Percentiles rank a stretch among this genome's conserved stretches.
Evolutionary conservation across 1,284 basidiomycete genomes (phyloP).

Genomic region (Caloboletus inedulis): DNA sequence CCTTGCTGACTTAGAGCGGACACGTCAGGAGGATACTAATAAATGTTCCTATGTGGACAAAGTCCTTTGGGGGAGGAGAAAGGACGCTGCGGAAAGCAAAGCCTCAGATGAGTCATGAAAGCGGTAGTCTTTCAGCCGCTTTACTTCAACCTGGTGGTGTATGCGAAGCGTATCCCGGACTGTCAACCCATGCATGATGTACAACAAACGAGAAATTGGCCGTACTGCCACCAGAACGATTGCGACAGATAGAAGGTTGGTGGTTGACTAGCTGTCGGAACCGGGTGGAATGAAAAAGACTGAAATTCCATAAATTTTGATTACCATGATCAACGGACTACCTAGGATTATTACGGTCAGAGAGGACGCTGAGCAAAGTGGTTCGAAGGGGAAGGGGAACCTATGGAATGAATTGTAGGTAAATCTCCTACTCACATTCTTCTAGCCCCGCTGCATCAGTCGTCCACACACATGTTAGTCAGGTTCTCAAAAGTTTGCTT

Average conservation of each 20-base stretch:
- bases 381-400: not conserved
- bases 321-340: not conserved
- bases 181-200: not conserved
- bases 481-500: slow-evolving; percentile 36
- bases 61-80: not conserved
- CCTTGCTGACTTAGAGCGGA: too few relatives aligned
- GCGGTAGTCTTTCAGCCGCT: not conserved
- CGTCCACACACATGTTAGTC: not conserved
- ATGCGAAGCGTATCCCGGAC: not conserved
- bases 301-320: not conserved
- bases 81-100: not conserved
- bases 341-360: too few relatives aligned
- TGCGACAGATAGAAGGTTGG: not conserved
- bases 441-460: not conserved
- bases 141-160: not conserved
- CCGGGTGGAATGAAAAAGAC: not conserved
- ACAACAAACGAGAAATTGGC: not conserved
- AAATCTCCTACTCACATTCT: not conserved
- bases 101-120: not conserved
- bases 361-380: not conserved
- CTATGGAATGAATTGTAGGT: not conserved
- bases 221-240: not conserved
- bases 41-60: not conserved
- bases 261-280: not conserved
- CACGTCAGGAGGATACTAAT: not conserved